Evolutionary conservation across 2,329 filamentous ascomycete genomes (phyloP), one percentile per base, ranked within the genome.

Genomic region (Fusarium sp.): DNA sequence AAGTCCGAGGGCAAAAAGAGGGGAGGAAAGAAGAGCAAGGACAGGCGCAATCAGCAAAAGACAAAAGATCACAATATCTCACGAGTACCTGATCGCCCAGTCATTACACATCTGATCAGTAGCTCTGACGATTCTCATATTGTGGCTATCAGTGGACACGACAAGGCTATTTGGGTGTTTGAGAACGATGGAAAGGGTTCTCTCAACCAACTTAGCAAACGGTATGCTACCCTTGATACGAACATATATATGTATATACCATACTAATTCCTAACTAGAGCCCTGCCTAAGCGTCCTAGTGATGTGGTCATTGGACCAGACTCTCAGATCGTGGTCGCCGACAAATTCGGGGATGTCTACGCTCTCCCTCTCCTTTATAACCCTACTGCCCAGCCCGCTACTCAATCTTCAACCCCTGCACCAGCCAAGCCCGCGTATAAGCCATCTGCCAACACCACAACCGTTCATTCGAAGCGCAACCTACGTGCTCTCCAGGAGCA

Each of bases 261-360:
- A 26, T 26, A 59, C 78, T 81, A 56, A 81, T 70, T 44, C 28
- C 39, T 33, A 9, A 35, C 51, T 62, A 95, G 93, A 78, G 81
- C 81, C 60, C 96, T 98, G 92, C 93, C 94, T 39, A 98, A 97
- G 82, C 89, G 94, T 35, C 93, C 94, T 14, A 95, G 90, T 75
- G 89, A 92, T 35, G 83, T 98, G 59, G 82, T 86, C 51, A 80
- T 97, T 52, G 89, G 91, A 9, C 82, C 87, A 39, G 90, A 94
- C 75, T 83, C 85, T 43, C 92, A 89, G 10, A 92, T 99, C 66
- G 80, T 98, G 59, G 89, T 88, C 65, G 95, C 89, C 52, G 96
- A 99, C 83, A 99, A 99, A 79, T 98, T 98, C 75, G 96, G 96
- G 69, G 96, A 99, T 77, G 95, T 97, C 63, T 98, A 97, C 80